A percentile compares a stretch with the other conserved stretches of the same genome.
Evolutionary conservation across 495 filamentous ascomycete genomes (phyloP).

Genomic region (Staphylotrichum longicolle): DNA sequence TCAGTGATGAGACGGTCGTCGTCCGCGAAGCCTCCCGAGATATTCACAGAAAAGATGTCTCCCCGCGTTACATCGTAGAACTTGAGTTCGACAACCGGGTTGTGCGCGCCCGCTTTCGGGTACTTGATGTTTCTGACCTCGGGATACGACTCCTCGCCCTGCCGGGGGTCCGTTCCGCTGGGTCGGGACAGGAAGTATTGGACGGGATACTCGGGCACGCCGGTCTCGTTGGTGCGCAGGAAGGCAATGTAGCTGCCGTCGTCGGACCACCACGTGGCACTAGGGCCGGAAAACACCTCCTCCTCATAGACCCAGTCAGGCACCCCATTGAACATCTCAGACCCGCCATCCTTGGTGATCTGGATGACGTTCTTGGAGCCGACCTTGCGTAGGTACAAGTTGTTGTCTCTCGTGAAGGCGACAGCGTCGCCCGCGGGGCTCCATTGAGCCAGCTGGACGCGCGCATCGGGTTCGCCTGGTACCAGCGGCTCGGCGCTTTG

Average conservation of each 20-base stretch:
- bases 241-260: conserved; percentile 89
- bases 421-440: conserved; percentile 82
- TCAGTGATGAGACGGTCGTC: conserved; percentile 89
- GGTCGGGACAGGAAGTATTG: conserved; percentile 90
- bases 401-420: conserved; percentile 82
- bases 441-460: conserved; percentile 85
- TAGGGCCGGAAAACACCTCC: conserved; percentile 80
- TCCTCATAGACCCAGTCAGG: conserved; percentile 99
- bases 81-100: conserved; percentile 80
- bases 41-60: conserved; percentile 75
- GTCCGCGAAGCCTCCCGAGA: conserved; percentile 72
- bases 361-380: conserved; percentile 53
- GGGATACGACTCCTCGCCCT: conserved; percentile 84
- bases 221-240: conserved; percentile 85
- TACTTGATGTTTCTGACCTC: conserved; percentile 93
- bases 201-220: conserved; percentile 88
- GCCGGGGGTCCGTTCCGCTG: conserved; percentile 66
- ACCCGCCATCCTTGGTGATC: conserved; percentile 83
- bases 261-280: conserved; percentile 89
- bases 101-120: conserved; percentile 91
- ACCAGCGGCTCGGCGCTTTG: conserved; percentile 79
- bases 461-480: conserved; percentile 60
- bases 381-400: conserved; percentile 77
- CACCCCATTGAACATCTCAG: conserved; percentile 90
- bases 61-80: conserved; percentile 85